Conservation (phyloP, 2,329 filamentous ascomycete species). For the Pleurostoma richardsiae region DNA sequence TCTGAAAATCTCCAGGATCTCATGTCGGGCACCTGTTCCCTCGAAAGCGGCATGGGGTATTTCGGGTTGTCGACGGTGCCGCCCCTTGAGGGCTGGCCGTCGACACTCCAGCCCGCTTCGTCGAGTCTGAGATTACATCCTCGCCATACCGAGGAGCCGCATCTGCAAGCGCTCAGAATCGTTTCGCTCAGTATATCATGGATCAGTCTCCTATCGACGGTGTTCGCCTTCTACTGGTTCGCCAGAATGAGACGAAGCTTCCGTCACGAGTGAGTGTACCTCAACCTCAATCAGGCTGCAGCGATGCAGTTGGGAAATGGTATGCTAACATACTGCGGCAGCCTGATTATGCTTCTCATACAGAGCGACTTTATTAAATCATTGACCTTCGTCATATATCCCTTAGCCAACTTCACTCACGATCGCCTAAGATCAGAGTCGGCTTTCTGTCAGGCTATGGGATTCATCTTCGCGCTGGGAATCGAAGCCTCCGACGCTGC, state of each 20-base stretch:
- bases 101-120: too few relatives aligned
- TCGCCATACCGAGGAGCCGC: not conserved
- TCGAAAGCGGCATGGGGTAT: too few relatives aligned
- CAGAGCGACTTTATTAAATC: constrained; percentile 68
- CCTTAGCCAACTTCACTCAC: constrained; percentile 48
- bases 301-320: not conserved
- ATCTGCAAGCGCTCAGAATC: constrained; percentile 20
- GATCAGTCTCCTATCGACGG: constrained; percentile 50
- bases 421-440: constrained; percentile 46
- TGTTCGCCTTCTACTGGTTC: constrained; percentile 66
- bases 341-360: constrained; percentile 70
- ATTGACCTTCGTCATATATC: constrained; percentile 62
- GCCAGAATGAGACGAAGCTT: constrained; percentile 68
- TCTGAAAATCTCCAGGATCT: too few relatives aligned
- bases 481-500: constrained; percentile 68
- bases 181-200: constrained; percentile 36
- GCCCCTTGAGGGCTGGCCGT: too few relatives aligned
- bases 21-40: too few relatives aligned
- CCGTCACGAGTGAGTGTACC: constrained; percentile 58
- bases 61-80: too few relatives aligned
- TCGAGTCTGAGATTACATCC: too few relatives aligned
- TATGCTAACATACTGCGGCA: constrained; percentile 21
- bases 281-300: not conserved
- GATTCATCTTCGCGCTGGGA: constrained; percentile 62
- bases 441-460: constrained; percentile 61